A percentile compares a stretch with the other conserved stretches of the same genome.
phyloP scores from a whole-genome alignment of 441 rosid genomes.

The Bruguiera hainesii region DNA sequence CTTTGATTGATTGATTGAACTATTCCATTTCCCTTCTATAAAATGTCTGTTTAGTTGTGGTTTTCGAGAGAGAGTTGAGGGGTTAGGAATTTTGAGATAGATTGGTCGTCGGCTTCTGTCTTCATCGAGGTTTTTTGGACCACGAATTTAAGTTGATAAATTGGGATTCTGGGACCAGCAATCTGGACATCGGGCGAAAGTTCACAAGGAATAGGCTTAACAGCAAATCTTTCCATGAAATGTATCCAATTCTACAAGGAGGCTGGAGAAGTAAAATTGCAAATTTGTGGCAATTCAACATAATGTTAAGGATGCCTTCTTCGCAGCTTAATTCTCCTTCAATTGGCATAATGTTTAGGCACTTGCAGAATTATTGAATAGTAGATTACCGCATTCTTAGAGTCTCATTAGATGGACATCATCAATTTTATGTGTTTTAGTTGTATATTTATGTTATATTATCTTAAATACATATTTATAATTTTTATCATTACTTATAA shows the following conservation, averaged over 20 bases:
- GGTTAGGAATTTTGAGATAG: not conserved
- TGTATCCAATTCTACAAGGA: too few species aligned
- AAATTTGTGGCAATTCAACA: not conserved
- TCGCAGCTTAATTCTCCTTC: not conserved
- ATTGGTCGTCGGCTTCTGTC: not conserved
- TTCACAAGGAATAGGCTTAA: not conserved
- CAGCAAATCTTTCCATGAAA: not conserved
- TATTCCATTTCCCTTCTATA: not conserved
- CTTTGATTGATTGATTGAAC: not conserved
- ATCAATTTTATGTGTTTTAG: too few species aligned
- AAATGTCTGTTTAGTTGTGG: not conserved
- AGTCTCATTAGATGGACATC: too few species aligned
- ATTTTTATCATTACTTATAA: too few species aligned
- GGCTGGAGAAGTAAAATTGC: not conserved
- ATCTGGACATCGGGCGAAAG: not conserved
- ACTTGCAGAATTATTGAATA: not conserved
- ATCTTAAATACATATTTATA: too few species aligned
- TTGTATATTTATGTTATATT: too few species aligned
- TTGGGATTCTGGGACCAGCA: not conserved
- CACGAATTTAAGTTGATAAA: not conserved
- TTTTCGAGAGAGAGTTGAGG: not conserved
- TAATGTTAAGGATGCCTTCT: not conserved
- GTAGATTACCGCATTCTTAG: too few species aligned
- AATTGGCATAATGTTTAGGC: not conserved
- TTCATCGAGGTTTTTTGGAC: not conserved